Evolutionary conservation across 164 flowering plant species (phyloP).

Genomic region (Buxus sempervirens): DNA sequence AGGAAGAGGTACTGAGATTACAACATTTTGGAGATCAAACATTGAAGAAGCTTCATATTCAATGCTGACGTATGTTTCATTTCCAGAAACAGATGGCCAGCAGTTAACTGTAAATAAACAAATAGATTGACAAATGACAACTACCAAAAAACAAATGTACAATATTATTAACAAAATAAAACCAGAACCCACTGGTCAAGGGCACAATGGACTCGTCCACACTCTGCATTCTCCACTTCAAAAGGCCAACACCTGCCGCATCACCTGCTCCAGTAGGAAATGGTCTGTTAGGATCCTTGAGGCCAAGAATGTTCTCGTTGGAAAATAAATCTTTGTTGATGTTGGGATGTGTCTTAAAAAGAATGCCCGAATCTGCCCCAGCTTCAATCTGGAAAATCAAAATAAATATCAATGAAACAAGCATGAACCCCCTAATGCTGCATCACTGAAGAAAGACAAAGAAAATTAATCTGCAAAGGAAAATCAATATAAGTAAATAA

Average conservation of each 20-base stretch:
- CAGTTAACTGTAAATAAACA: constrained; percentile 71
- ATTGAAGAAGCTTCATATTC: constrained; percentile 87
- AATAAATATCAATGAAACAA: constrained; percentile 5
- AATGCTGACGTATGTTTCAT: constrained; percentile 90
- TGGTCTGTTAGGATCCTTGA: constrained; percentile 87
- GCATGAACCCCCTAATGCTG: neutral
- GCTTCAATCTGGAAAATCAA: constrained; percentile 65
- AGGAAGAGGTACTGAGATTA: constrained; percentile 89
- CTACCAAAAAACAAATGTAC: constrained; percentile 1
- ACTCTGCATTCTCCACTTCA: constrained; percentile 97
- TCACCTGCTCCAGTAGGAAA: constrained; percentile 81
- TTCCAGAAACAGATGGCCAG: constrained; percentile 99
- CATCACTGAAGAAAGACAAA: neutral
- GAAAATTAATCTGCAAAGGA: neutral
- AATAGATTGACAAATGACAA: neutral
- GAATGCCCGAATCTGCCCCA: constrained; percentile 61
- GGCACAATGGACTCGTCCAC: constrained; percentile 86
- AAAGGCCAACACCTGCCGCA: constrained; percentile 77
- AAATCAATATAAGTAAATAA: too few species aligned
- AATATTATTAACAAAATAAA: neutral
- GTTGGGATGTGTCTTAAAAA: constrained; percentile 95
- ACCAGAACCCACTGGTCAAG: constrained; percentile 58
- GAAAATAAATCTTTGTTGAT: constrained; percentile 90
- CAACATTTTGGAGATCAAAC: constrained; percentile 91
- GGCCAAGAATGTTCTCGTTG: constrained; percentile 79